Conservation (phyloP, 1,139 yeast species). For the Suhomyces terraborum region DNA sequence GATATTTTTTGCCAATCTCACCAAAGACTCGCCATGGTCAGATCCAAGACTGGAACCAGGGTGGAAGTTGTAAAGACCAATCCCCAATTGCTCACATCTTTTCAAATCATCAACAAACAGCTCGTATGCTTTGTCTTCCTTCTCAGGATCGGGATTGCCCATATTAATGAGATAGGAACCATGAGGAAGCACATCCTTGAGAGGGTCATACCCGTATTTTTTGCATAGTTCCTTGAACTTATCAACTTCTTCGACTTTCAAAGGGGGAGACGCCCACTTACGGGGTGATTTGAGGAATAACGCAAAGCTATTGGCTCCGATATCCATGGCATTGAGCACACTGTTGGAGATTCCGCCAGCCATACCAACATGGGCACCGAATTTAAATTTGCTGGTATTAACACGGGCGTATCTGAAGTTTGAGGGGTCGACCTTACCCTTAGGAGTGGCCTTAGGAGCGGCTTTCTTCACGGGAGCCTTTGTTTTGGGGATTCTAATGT, state of each 20-base stretch:
- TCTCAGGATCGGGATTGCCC: conserved; percentile 86
- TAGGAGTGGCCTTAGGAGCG: conserved; percentile 8
- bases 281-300: conserved; percentile 87
- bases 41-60: conserved; percentile 89
- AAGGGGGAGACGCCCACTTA: conserved; percentile 85
- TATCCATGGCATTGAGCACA: conserved; percentile 68
- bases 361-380: conserved; percentile 82
- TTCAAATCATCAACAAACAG: conserved; percentile 85
- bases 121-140: conserved; percentile 70
- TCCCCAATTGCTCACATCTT: conserved; percentile 81
- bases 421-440: conserved; percentile 7
- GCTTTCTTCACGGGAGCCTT: conserved; percentile 2
- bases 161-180: conserved; percentile 91
- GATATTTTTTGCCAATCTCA: conserved; percentile 71
- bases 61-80: conserved; percentile 88
- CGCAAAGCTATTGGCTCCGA: conserved; percentile 88
- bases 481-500: conserved; percentile 4
- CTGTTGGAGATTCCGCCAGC: conserved; percentile 78
- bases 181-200: conserved; percentile 84
- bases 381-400: conserved; percentile 41
- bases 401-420: conserved; percentile 24
- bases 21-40: conserved; percentile 64
- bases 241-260: conserved; percentile 63
- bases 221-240: conserved; percentile 66
- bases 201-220: conserved; percentile 65